These are phyloP conservation scores for Aspergillus kassunensis DNA, from an alignment of 495 filamentous ascomycete species.

Conservation along the genomic window DNA sequence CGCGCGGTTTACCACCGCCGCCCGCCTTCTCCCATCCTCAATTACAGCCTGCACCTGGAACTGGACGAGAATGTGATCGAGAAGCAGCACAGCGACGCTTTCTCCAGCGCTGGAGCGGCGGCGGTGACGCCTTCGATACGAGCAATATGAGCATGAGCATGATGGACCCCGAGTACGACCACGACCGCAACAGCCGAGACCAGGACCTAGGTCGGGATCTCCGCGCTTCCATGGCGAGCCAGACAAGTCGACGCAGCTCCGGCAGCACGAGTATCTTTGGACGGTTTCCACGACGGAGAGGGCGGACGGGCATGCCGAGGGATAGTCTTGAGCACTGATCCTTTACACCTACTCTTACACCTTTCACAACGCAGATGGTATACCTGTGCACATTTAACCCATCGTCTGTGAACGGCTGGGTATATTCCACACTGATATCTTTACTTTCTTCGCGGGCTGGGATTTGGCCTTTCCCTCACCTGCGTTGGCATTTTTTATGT, in stretches of 20 bases:
- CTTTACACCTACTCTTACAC: too few species aligned
- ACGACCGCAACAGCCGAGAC: neutral
- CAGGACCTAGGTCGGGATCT: slow-evolving; percentile 20
- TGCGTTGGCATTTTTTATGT: too few species aligned
- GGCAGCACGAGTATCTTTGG: slow-evolving; percentile 23
- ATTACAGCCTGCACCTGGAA: neutral
- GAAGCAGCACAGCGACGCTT: slow-evolving; percentile 45
- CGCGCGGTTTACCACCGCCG: slow-evolving; percentile 29
- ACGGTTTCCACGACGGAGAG: slow-evolving; percentile 33
- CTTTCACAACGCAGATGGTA: too few species aligned
- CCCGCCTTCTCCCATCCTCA: slow-evolving; percentile 2
- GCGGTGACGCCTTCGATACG: slow-evolving; percentile 39
- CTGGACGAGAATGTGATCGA: slow-evolving; percentile 20
- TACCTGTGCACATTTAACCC: too few species aligned
- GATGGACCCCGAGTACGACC: slow-evolving; percentile 35
- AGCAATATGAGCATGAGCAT: slow-evolving; percentile 27
- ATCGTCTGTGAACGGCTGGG: too few species aligned
- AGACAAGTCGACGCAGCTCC: slow-evolving; percentile 31
- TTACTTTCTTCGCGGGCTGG: too few species aligned
- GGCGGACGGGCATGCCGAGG: slow-evolving; percentile 30
- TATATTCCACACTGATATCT: too few species aligned
- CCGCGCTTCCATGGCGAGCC: slow-evolving; percentile 39
- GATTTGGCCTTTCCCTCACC: too few species aligned
- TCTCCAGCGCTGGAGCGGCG: slow-evolving; percentile 44
- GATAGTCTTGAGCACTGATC: slow-evolving; percentile 36